A percentile compares a stretch with the other conserved stretches of the same genome.
phyloP scores from a whole-genome alignment of 2,329 filamentous ascomycete species.

The Diaporthe australafricana region DNA sequence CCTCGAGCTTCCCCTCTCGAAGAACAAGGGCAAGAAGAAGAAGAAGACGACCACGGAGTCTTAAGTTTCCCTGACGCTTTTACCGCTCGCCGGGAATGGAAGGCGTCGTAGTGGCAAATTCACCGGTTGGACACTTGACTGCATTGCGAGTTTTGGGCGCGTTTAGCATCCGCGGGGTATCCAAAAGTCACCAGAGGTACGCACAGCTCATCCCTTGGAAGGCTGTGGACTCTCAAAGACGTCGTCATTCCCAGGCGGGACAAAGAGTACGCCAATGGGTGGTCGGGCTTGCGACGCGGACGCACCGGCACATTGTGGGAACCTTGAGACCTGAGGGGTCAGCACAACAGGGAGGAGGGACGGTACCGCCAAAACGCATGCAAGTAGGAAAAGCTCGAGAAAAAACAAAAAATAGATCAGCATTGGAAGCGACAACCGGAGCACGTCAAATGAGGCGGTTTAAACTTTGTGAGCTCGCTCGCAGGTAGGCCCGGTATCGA shows the following conservation, averaged over 20 bases:
- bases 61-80: slow-evolving; percentile 16
- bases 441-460: slow-evolving; percentile 13
- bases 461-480: slow-evolving; percentile 2
- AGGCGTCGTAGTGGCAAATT: not conserved
- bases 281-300: slow-evolving; percentile 6
- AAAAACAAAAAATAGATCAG: slow-evolving; percentile 24
- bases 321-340: slow-evolving; percentile 8
- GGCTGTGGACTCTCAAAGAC: not conserved
- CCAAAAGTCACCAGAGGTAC: slow-evolving; percentile 2
- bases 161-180: not conserved
- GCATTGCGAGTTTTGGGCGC: slow-evolving; percentile 8
- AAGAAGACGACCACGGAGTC: slow-evolving; percentile 62
- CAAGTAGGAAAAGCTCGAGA: slow-evolving; percentile 27
- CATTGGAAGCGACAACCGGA: slow-evolving; percentile 23
- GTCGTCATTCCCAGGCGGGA: not conserved
- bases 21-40: slow-evolving; percentile 92
- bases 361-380: slow-evolving; percentile 27
- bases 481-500: not conserved
- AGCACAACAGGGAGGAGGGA: slow-evolving; percentile 4
- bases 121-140: slow-evolving; percentile 10
- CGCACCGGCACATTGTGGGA: slow-evolving; percentile 14
- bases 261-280: not conserved
- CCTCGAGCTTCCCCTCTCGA: slow-evolving; percentile 86
- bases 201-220: slow-evolving; percentile 1
- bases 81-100: not conserved